Evolutionary conservation across 768 basidiomycete species (phyloP).

Genomic region (Psilocybe cubensis): DNA sequence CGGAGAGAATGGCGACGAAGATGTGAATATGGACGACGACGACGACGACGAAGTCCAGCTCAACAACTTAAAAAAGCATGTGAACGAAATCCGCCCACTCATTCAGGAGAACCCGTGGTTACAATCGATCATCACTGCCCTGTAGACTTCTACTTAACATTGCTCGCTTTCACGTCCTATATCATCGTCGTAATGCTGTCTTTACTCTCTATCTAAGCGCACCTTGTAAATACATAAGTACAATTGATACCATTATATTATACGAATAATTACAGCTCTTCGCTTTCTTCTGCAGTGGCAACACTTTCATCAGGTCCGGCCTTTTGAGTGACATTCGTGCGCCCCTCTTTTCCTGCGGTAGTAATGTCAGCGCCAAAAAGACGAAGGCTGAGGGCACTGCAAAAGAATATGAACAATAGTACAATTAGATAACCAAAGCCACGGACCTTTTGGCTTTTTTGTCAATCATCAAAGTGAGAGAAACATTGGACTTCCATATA

Average conservation of each 20-base stretch:
- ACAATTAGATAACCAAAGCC: background rate
- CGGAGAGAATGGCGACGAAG: slow-evolving; percentile 50
- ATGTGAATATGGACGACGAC: slow-evolving; percentile 47
- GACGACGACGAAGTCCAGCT: slow-evolving; percentile 46
- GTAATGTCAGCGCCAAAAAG: slow-evolving; percentile 85
- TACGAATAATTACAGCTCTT: background rate
- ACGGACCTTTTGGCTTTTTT: slow-evolving; percentile 93
- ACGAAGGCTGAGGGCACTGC: slow-evolving; percentile 84
- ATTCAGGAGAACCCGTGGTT: slow-evolving; percentile 86
- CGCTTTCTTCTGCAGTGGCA: background rate
- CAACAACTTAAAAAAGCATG: slow-evolving; percentile 57
- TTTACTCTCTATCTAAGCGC: too few relatives aligned
- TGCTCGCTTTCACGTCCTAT: background rate
- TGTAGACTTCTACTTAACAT: slow-evolving; percentile 24
- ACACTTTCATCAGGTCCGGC: background rate
- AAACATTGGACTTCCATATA: slow-evolving; percentile 92
- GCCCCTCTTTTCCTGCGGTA: slow-evolving; percentile 16
- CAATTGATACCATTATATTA: background rate
- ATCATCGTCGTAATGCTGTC: background rate
- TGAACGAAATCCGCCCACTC: slow-evolving; percentile 65
- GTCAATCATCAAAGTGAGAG: slow-evolving; percentile 91
- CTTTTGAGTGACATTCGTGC: background rate
- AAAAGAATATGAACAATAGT: slow-evolving; percentile 7
- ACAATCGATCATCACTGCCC: slow-evolving; percentile 53
- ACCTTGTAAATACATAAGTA: background rate